Percentiles rank a stretch among this genome's conserved stretches.
These are phyloP conservation scores for Penicillium steckii DNA, from an alignment of 495 filamentous ascomycete species.

Conservation along the genomic window DNA sequence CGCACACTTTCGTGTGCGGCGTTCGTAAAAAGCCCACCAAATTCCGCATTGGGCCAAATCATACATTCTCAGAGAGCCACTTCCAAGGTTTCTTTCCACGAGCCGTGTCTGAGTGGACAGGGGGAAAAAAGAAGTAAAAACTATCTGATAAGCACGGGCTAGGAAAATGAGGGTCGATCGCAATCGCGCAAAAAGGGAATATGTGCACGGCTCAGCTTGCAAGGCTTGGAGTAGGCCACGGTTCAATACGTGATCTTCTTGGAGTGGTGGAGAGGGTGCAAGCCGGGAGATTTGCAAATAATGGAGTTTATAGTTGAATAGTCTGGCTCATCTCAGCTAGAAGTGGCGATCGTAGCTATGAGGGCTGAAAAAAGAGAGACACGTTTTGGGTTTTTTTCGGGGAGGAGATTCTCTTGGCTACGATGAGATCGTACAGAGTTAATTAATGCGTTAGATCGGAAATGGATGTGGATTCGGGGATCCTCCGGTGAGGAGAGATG, in stretches of 20 bases:
- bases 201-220: background rate
- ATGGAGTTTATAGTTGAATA: slow-evolving; percentile 6
- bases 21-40: too few species aligned
- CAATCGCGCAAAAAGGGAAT: slow-evolving; percentile 2
- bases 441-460: background rate
- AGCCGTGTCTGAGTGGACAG: too few species aligned
- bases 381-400: background rate
- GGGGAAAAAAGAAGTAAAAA: background rate
- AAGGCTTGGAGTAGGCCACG: too few species aligned
- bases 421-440: background rate
- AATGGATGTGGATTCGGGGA: slow-evolving; percentile 5
- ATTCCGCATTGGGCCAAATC: background rate
- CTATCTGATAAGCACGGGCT: slow-evolving; percentile 16
- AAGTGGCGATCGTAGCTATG: background rate
- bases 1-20: too few species aligned
- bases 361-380: background rate
- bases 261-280: background rate
- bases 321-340: background rate
- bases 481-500: slow-evolving; percentile 2
- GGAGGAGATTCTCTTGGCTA: background rate
- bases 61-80: slow-evolving; percentile 1
- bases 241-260: background rate
- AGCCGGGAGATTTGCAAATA: slow-evolving; percentile 17
- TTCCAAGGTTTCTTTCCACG: slow-evolving; percentile 20
- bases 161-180: slow-evolving; percentile 15